Evolutionary conservation across 495 filamentous ascomycete genomes (phyloP).

Genomic region (Daldinia loculata): DNA sequence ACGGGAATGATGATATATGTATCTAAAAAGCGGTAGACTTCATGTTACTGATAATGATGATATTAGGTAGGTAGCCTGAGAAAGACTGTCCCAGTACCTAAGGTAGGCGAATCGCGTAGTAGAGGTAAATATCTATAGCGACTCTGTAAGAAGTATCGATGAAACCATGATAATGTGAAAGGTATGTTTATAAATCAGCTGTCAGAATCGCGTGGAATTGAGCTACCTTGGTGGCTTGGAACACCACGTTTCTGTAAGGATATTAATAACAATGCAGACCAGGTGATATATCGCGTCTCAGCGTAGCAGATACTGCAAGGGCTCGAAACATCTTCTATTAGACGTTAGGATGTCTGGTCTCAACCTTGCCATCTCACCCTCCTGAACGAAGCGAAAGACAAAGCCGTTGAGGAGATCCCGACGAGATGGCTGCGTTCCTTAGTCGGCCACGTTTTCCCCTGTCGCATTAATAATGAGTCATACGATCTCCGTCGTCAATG

Average conservation of each 20-base stretch:
- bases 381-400: conserved; percentile 31
- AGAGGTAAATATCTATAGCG: neutral
- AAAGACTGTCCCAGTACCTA: neutral
- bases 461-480: conserved; percentile 14
- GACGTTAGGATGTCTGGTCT: conserved; percentile 36
- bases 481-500: conserved; percentile 14
- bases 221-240: conserved; percentile 37
- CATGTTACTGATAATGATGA: neutral
- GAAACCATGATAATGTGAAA: conserved; percentile 1
- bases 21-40: neutral
- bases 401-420: conserved; percentile 33
- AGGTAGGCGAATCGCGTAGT: neutral
- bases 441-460: conserved; percentile 9
- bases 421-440: conserved; percentile 11
- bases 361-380: conserved; percentile 35
- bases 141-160: neutral
- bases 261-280: conserved; percentile 30
- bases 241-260: conserved; percentile 44
- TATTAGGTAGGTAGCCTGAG: neutral
- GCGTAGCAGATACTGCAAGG: conserved; percentile 35
- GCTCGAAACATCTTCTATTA: conserved; percentile 41
- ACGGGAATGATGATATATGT: no score
- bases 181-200: conserved; percentile 14
- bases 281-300: conserved; percentile 39
- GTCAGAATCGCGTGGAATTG: conserved; percentile 14